Evolutionary conservation across 208 protist genomes (phyloP).

Genomic region (Trichomonas tenax): DNA sequence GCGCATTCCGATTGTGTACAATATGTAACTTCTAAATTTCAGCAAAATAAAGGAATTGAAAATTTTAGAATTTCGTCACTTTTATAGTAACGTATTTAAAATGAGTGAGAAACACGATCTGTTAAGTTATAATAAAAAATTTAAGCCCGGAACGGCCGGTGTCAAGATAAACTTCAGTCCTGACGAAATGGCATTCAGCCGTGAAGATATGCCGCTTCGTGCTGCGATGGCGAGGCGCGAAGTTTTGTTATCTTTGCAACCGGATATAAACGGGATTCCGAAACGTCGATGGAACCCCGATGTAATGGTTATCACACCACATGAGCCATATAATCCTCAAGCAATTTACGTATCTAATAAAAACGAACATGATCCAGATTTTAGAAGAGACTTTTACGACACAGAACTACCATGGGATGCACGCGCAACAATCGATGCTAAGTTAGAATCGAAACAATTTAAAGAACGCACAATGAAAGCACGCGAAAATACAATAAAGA

Average conservation of each 20-base stretch:
- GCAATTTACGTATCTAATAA: not conserved
- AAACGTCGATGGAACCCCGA: not conserved
- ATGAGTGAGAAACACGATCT: not conserved
- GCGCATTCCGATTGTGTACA: too few relatives aligned
- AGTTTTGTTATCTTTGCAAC: not conserved
- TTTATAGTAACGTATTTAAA: not conserved
- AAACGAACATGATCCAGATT: conserved; percentile 21
- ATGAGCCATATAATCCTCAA: conserved; percentile 12
- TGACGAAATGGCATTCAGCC: not conserved
- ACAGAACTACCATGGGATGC: not conserved
- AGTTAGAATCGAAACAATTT: conserved; percentile 14
- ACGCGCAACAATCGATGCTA: not conserved
- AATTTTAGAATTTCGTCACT: too few relatives aligned
- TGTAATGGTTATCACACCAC: not conserved
- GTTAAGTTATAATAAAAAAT: conserved; percentile 8
- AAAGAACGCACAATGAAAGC: not conserved
- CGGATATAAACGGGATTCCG: not conserved
- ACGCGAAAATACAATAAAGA: not conserved
- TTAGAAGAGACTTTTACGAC: conserved; percentile 21
- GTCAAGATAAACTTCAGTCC: not conserved
- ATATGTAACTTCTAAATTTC: too few relatives aligned
- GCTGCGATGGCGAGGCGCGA: not conserved
- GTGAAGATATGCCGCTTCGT: conserved; percentile 11
- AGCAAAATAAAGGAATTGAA: too few relatives aligned
- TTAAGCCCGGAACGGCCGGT: not conserved